These are phyloP conservation scores for Fraxinus floribunda DNA, from an alignment of 305 asterid species.

Conservation along the genomic window DNA sequence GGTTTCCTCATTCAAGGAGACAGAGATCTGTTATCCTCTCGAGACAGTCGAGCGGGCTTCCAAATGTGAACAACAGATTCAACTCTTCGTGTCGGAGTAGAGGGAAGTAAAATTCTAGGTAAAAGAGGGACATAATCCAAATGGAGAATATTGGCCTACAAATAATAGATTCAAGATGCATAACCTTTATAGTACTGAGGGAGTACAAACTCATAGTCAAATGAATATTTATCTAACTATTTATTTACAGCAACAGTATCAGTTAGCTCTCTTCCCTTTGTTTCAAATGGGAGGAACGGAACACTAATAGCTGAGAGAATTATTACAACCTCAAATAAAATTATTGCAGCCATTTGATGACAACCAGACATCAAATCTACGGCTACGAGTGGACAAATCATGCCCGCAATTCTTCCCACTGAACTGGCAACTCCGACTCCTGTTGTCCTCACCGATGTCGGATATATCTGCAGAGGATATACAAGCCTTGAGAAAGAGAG, in stretches of 20 bases:
- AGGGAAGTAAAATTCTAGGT: not conserved
- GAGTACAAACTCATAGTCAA: not conserved
- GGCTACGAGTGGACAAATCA: constrained; percentile 62
- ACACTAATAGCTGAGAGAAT: constrained; percentile 45
- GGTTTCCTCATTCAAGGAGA: not conserved
- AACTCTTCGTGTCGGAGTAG: not conserved
- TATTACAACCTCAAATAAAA: constrained; percentile 46
- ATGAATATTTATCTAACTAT: not conserved
- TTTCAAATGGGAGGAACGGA: constrained; percentile 53
- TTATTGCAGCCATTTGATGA: constrained; percentile 51
- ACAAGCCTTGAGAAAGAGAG: not conserved
- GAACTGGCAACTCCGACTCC: constrained; percentile 56
- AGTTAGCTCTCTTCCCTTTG: constrained; percentile 51
- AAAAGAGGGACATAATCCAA: not conserved
- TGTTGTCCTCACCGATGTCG: constrained; percentile 61
- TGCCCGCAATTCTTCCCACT: constrained; percentile 63
- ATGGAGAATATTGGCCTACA: not conserved
- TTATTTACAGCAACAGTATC: constrained; percentile 36
- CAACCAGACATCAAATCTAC: constrained; percentile 54
- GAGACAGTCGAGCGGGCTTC: not conserved
- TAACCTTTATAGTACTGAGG: not conserved
- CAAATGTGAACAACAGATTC: not conserved
- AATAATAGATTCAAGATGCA: not conserved
- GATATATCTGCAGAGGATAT: constrained; percentile 50
- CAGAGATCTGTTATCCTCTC: not conserved